Percentiles rank a stretch among this genome's conserved stretches.
phyloP scores from a whole-genome alignment of 345 rosid species.

The Eucalyptus leucophloia region DNA sequence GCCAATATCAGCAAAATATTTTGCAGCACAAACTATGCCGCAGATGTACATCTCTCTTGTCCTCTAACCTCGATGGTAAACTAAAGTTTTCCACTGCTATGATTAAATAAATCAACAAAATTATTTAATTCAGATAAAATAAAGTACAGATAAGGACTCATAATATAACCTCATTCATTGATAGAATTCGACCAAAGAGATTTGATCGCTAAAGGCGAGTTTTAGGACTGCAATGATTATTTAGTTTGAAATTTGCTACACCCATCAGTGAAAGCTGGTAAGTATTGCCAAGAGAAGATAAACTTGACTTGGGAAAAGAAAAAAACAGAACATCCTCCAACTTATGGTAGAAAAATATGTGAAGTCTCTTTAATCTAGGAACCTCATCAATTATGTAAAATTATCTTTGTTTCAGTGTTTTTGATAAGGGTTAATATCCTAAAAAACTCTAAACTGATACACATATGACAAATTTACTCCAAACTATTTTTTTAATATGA shows the following conservation, averaged over 20 bases:
- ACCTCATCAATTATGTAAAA: background rate
- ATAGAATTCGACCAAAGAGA: background rate
- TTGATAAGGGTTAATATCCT: no score
- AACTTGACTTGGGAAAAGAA: background rate
- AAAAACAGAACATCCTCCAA: background rate
- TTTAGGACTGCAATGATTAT: background rate
- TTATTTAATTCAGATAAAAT: background rate
- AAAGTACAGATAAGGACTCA: background rate
- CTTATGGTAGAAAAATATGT: background rate
- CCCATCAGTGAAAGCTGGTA: background rate
- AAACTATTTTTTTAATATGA: no score
- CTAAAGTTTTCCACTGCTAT: background rate
- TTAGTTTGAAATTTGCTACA: background rate
- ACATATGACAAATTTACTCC: no score
- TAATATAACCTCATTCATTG: background rate
- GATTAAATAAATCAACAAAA: background rate
- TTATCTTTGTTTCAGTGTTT: background rate
- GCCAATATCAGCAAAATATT: background rate
- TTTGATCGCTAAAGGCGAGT: background rate
- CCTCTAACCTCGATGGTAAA: background rate
- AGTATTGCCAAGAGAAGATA: background rate
- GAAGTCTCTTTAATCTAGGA: background rate
- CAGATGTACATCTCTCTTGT: background rate
- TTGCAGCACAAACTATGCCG: background rate
- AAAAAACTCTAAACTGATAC: rapidly evolving